Evolutionary conservation across 139 green algal species (phyloP).

Genomic region (Zygnema circumcarinatum): DNA sequence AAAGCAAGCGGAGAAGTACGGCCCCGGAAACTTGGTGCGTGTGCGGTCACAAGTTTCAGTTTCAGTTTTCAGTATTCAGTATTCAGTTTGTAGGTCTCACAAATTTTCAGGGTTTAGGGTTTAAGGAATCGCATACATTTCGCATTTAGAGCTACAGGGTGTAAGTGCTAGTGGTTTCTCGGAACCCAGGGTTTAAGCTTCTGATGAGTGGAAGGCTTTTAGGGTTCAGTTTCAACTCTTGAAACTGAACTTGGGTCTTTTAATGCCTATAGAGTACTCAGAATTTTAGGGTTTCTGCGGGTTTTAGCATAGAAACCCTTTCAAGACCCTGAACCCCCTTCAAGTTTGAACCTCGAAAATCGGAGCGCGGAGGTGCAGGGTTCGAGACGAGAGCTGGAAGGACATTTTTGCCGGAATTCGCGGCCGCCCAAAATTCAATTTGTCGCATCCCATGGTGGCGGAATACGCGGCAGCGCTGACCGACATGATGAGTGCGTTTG

Average conservation of each 20-base stretch:
- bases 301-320: background rate
- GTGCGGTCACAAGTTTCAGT: background rate
- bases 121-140: too few relatives aligned
- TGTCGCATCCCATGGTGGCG: background rate
- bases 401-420: background rate
- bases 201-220: too few relatives aligned
- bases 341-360: too few relatives aligned
- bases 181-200: too few relatives aligned
- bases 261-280: background rate
- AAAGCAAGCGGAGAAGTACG: too few relatives aligned
- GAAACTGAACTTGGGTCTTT: background rate
- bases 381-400: background rate
- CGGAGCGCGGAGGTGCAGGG: too few relatives aligned
- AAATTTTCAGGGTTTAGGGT: too few relatives aligned
- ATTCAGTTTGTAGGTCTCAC: too few relatives aligned
- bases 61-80: background rate
- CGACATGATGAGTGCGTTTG: background rate
- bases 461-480: background rate
- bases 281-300: background rate
- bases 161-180: too few relatives aligned
- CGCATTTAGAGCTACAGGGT: too few relatives aligned
- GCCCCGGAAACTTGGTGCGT: too few relatives aligned
- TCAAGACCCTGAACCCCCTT: background rate
- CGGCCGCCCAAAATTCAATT: slow-evolving; percentile 6
- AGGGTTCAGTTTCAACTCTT: too few relatives aligned